phyloP scores from a whole-genome alignment of 306 rosid species.

The Glycine soja region DNA sequence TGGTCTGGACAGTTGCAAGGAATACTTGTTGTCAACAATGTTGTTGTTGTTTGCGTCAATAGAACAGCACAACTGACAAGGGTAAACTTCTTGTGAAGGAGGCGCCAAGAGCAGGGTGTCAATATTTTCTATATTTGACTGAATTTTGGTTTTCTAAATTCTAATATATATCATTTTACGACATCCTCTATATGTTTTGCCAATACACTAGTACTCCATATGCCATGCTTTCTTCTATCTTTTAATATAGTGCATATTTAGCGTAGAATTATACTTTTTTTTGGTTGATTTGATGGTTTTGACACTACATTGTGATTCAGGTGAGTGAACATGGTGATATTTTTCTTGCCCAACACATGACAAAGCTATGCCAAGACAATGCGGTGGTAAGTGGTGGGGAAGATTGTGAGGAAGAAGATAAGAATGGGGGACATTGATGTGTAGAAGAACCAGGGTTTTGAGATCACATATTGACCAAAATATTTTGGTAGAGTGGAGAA shows the following conservation, averaged over 20 bases:
- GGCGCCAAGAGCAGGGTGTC: not conserved
- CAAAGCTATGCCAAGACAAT: not conserved
- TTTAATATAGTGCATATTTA: not conserved
- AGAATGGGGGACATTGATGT: not conserved
- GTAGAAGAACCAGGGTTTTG: not conserved
- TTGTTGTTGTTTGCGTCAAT: not conserved
- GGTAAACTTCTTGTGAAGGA: too few relatives aligned
- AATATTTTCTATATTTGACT: not conserved
- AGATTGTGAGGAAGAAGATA: not conserved
- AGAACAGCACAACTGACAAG: not conserved
- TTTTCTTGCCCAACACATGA: slow-evolving; percentile 49
- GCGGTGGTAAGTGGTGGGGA: not conserved
- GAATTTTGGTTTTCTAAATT: not conserved
- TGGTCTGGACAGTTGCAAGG: not conserved
- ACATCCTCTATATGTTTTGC: not conserved
- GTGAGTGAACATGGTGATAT: slow-evolving; percentile 78
- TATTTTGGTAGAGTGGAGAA: not conserved
- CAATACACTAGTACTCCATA: not conserved
- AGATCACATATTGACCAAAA: not conserved
- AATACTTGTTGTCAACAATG: not conserved
- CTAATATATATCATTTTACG: not conserved
- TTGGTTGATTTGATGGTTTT: not conserved
- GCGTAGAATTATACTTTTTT: not conserved
- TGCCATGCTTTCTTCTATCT: not conserved
- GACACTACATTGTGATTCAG: slow-evolving; percentile 49